A percentile compares a stretch with the other conserved stretches of the same genome.
Evolutionary conservation across 495 filamentous ascomycete genomes (phyloP).

Genomic region (Aspergillus bertholletiae): DNA sequence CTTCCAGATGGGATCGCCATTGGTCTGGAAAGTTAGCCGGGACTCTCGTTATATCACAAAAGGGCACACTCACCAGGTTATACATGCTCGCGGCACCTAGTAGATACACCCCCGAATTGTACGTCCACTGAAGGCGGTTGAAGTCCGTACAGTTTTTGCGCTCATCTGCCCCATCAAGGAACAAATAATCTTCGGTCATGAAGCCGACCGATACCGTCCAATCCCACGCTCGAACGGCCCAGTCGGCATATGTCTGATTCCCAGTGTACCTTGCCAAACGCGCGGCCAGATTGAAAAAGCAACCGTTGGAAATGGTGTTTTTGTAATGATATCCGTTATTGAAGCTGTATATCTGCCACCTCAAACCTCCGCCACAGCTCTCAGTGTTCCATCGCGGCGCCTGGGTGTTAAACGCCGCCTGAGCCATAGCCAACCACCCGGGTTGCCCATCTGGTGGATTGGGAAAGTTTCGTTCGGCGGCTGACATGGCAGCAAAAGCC

Average conservation of each 20-base stretch:
- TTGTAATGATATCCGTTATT: slow-evolving; percentile 82
- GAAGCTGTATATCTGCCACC: slow-evolving; percentile 81
- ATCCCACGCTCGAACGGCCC: slow-evolving; percentile 70
- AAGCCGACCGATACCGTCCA: slow-evolving; percentile 65
- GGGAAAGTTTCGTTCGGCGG: slow-evolving; percentile 74
- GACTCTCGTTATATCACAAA: too few relatives aligned
- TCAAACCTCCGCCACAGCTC: slow-evolving; percentile 66
- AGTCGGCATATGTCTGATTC: slow-evolving; percentile 74
- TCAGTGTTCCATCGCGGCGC: slow-evolving; percentile 65
- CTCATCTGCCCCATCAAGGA: slow-evolving; percentile 64
- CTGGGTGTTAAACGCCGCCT: slow-evolving; percentile 77
- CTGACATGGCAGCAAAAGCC: slow-evolving; percentile 77
- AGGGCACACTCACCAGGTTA: slow-evolving; percentile 26
- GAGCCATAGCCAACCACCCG: slow-evolving; percentile 76
- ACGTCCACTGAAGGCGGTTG: slow-evolving; percentile 38
- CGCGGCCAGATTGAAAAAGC: slow-evolving; percentile 77
- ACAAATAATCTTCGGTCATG: slow-evolving; percentile 55
- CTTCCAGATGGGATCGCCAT: slow-evolving; percentile 51
- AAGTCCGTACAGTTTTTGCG: slow-evolving; percentile 36
- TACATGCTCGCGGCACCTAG: slow-evolving; percentile 39
- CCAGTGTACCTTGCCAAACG: slow-evolving; percentile 72
- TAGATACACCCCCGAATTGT: slow-evolving; percentile 35
- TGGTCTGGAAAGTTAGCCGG: slow-evolving; percentile 18
- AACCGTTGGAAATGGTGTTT: slow-evolving; percentile 75
- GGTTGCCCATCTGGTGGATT: slow-evolving; percentile 51